Evolutionary conservation across 108 stramenopile species (phyloP), one percentile per base, ranked within the genome.

Genomic region (Poteriospumella lacustris): DNA sequence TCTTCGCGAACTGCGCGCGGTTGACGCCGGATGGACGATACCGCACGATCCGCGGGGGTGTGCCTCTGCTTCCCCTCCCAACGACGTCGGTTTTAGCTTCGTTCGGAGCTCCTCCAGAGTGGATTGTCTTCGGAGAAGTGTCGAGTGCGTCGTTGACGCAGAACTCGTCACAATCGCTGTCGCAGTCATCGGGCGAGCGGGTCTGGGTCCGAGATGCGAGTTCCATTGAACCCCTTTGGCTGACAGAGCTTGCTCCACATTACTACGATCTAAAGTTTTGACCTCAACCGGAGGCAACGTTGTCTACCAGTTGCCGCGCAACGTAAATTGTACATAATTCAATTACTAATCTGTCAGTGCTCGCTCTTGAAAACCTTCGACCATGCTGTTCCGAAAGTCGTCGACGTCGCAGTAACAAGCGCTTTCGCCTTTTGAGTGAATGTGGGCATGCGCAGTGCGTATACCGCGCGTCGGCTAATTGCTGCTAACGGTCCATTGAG

Each of bases 1-100:
- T 92, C 68, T 95, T 96, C 81, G 91, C 92, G 81, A 92, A 97
- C 81, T 90, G 88, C 41, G 97, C 97, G 38, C 93, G 91, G 78
- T 85, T 97, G 31, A 80, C 80, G n/a, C 90, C 86, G 36, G 97
- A 95, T 83, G 97, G 97, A 1, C 82, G 89, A 43, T 97, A 97
- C 82, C 92, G 92, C 69, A 95, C 95, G 34, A 75, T 97, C 0
- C 84, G 93, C 26, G 92, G 92, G 26, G 70, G 84, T 34, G 84
- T 78, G 31, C 86, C 85, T 40, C 77, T 96, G 26, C 90, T 47
- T 29, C 68, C 85, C 26, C 83, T 83, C 78, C 81, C 85, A 1
- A 59, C 68, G 42, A 59, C 68, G 42, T 82, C 83, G 19, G 81
- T 87, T 31, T 77, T 86, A 0, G 81, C 80, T n/a, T 83, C 80